Evolutionary conservation across 2,329 filamentous ascomycete genomes (phyloP), one percentile per base, ranked within the genome.

Genomic region (Sporothrix luriei): DNA sequence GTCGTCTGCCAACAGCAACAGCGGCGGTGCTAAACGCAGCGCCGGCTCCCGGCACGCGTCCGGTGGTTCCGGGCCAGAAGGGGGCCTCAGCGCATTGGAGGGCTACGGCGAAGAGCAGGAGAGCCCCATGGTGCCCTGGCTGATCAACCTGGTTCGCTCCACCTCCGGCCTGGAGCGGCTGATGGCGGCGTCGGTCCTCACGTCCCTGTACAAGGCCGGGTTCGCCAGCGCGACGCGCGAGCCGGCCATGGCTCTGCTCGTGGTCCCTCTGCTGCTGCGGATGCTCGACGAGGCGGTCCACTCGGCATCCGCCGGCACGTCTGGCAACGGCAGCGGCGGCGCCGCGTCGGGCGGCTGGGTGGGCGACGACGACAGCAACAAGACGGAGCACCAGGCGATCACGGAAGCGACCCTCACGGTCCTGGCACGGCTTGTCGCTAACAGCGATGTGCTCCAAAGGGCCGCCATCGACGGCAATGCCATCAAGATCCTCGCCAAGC

Each of bases 381-480:
- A 76, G 40, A 79, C 82, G 14, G 75, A 80, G 14, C 80, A 81
- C 26, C 83, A 86, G 74, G 78, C 80, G 10, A 83, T 93, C 14
- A 83, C 88, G 69, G 91, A 94, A 77, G 87, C 87, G 72, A 88
- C 91, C 1, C 92, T 94, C 9, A 85, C 87, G 1, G 86, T 96
- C 13, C 83, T 98, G 68, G 92, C 93, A 19, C 88, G 89, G 59
- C 83, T 98, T 51, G 88, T 97, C 21, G 88, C 88, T 33, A 92
- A 95, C 75, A 93, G 90, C 77, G 88, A 91, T 71, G 85, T 87
- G 70, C 83, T 98, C 68, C 94, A 98, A 78, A 91, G 90, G 75
- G 89, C 92, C 49, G 93, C 93, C 0, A 90, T 90, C 55, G 92
- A 97, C 71, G 84, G 83, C 69, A 79, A 81, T 33, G 84, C 81